These are phyloP conservation scores for Edaphochlamys debaryana DNA, from an alignment of 139 green algal species.

Conservation along the genomic window DNA sequence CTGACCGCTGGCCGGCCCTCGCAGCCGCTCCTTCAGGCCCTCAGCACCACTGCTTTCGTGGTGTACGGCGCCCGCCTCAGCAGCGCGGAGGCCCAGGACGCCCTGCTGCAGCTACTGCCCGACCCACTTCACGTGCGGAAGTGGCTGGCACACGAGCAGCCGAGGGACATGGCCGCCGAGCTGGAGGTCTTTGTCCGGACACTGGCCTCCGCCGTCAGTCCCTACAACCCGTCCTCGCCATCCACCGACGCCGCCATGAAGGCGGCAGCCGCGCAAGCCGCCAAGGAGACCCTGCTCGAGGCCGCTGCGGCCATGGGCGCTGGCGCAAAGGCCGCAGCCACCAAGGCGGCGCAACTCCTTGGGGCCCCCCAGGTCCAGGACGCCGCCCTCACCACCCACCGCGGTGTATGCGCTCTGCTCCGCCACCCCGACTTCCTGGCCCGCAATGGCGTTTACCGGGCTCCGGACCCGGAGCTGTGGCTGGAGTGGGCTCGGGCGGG, in stretches of 20 bases:
- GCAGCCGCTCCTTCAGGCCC: not conserved
- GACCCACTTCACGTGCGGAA: not conserved
- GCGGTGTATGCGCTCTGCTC: not conserved
- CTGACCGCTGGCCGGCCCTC: too few relatives aligned
- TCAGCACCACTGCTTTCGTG: conserved; percentile 20
- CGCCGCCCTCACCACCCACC: conserved; percentile 12
- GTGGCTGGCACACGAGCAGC: too few relatives aligned
- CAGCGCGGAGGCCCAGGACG: not conserved
- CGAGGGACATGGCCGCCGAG: too few relatives aligned
- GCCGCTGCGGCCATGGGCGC: too few relatives aligned
- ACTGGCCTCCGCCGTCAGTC: too few relatives aligned
- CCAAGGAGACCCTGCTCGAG: too few relatives aligned
- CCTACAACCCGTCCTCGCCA: too few relatives aligned
- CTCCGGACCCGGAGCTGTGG: conserved; percentile 21
- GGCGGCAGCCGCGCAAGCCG: too few relatives aligned
- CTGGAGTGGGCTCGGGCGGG: not conserved
- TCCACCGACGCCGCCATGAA: too few relatives aligned
- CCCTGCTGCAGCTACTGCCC: not conserved
- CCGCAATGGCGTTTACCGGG: conserved; percentile 21
- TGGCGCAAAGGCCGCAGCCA: too few relatives aligned
- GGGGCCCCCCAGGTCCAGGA: not conserved
- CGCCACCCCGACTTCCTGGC: not conserved
- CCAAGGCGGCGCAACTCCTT: too few relatives aligned
- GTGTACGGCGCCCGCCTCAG: conserved; percentile 37
- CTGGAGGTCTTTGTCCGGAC: too few relatives aligned